Evolutionary conservation across 345 rosid species (phyloP).

Genomic region (Aethionema arabicum): DNA sequence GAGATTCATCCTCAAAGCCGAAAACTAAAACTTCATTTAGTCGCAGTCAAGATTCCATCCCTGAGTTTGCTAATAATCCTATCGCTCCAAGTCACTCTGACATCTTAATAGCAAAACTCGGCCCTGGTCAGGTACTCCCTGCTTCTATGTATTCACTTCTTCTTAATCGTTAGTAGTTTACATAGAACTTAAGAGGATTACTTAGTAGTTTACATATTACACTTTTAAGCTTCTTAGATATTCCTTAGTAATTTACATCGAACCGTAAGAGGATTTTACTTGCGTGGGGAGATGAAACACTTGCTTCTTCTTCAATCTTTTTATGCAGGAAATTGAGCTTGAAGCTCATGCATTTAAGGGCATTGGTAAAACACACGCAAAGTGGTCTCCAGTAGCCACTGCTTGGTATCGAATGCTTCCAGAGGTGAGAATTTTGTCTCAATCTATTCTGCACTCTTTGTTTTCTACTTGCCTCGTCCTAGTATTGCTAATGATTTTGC

Average conservation of each 20-base stretch:
- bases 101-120: slow-evolving; percentile 69
- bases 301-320: slow-evolving; percentile 6
- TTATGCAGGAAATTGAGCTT: slow-evolving; percentile 82
- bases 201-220: too few species aligned
- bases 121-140: slow-evolving; percentile 36
- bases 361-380: slow-evolving; percentile 86
- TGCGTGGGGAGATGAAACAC: slow-evolving; percentile 6
- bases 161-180: not conserved
- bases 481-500: slow-evolving; percentile 10
- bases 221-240: not conserved
- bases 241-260: not conserved
- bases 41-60: slow-evolving; percentile 59
- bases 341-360: slow-evolving; percentile 98
- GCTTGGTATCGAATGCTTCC: slow-evolving; percentile 98
- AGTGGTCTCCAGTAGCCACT: slow-evolving; percentile 98
- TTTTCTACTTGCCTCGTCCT: not conserved
- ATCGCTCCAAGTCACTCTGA: slow-evolving; percentile 35
- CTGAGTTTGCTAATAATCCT: slow-evolving; percentile 57
- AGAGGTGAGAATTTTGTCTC: slow-evolving; percentile 48
- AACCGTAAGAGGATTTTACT: not conserved
- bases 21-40: slow-evolving; percentile 72
- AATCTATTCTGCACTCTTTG: slow-evolving; percentile 10
- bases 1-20: slow-evolving; percentile 49
- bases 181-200: not conserved
- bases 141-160: slow-evolving; percentile 4